Conservation (phyloP, 1,139 yeast species). For the Scheffersomyces quercinus region DNA sequence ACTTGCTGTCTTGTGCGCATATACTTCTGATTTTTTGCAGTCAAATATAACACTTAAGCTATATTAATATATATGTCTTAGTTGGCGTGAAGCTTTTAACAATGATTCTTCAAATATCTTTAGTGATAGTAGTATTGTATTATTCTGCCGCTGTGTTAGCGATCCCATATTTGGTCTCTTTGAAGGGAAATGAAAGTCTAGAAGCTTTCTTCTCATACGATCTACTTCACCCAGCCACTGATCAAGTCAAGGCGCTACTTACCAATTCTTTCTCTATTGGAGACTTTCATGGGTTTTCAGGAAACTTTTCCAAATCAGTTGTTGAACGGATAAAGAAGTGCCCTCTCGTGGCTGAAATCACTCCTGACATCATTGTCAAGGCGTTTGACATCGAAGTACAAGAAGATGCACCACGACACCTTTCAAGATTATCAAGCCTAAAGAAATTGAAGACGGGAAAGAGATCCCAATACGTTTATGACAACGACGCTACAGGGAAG, state of each 20-base stretch:
- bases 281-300: conserved; percentile 62
- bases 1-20: no score
- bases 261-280: conserved; percentile 56
- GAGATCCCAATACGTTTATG: conserved; percentile 41
- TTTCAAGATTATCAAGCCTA: conserved; percentile 62
- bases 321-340: conserved; percentile 48
- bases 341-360: conserved; percentile 56
- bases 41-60: no score
- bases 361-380: conserved; percentile 55
- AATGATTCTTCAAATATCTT: no score
- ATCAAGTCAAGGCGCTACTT: conserved; percentile 45
- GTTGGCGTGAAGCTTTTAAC: no score
- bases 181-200: conserved; percentile 20
- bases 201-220: conserved; percentile 44
- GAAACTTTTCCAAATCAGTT: conserved; percentile 52
- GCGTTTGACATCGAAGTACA: conserved; percentile 48
- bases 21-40: no score
- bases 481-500: conserved; percentile 44
- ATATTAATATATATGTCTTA: no score
- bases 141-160: no score
- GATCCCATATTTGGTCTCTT: conserved; percentile 11
- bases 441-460: conserved; percentile 26
- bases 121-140: no score
- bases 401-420: conserved; percentile 63
- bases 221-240: conserved; percentile 27